These are phyloP conservation scores for Dryas alaskensis DNA, from an alignment of 306 rosid genomes.

Conservation along the genomic window DNA sequence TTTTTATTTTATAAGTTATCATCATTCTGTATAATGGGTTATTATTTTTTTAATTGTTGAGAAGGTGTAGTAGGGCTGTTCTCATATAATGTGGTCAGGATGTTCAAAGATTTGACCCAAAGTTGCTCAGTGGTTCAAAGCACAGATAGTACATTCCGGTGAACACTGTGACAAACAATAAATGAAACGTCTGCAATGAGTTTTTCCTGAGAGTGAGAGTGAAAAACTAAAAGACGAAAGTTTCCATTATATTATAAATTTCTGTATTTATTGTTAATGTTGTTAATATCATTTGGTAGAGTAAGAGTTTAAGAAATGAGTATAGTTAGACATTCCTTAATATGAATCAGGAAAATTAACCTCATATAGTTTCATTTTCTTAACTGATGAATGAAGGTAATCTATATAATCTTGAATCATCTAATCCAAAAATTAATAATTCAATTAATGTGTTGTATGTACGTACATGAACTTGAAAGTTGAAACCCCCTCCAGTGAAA, in stretches of 20 bases:
- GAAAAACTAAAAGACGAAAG: constrained; percentile 5
- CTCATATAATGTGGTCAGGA: neutral
- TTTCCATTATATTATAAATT: neutral
- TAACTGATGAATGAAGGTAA: neutral
- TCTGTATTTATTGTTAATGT: neutral
- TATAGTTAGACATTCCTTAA: neutral
- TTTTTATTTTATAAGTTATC: neutral
- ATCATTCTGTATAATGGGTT: neutral
- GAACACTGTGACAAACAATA: constrained; percentile 39
- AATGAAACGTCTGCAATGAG: constrained; percentile 59
- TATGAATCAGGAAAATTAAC: too few species aligned
- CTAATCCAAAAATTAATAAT: neutral
- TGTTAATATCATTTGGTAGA: neutral
- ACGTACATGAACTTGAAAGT: neutral
- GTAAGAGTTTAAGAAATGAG: neutral
- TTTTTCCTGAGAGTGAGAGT: constrained; percentile 33
- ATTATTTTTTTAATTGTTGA: neutral
- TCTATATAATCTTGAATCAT: neutral
- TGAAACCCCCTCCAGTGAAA: neutral
- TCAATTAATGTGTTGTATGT: neutral
- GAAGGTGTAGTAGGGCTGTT: constrained; percentile 1
- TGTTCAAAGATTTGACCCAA: constrained; percentile 42
- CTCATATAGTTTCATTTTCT: too few species aligned
- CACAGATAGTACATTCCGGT: constrained; percentile 51
- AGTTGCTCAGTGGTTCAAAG: constrained; percentile 32